Base-by-base conservation (phyloP, 1,284 basidiomycete species). In the Tranzscheliella williamsii region DNA sequence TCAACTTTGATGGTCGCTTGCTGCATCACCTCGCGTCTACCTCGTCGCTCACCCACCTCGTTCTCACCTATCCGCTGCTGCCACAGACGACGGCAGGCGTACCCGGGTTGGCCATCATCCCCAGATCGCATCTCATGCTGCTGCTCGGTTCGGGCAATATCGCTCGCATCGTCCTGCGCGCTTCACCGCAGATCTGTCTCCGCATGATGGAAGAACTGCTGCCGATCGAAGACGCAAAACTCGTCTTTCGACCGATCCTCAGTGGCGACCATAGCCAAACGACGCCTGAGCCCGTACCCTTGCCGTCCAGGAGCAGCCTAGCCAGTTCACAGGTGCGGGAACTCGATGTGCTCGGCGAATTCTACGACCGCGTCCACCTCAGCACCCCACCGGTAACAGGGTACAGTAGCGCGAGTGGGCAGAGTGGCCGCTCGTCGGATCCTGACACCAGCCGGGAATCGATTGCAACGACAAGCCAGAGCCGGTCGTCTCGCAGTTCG, bases 211-310 rank as follows among this genome's bases (percentile, higher is more conserved):
- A 63, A 24, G 54, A 63, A 35, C 24, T 63, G 9, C 22, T 30
- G 16, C 60, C 60, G 6, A 45, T 63, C 17, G 45, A 56, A 3
- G 60, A 63, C 27, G 27, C 38, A 9, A 63, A 57, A 20, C 54
- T 63, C n/a, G 37, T 63, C 36, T 54, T 63, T 17, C 60, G 60
- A 1, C 60, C 60, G 4, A 38, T 63, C 11, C 17, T n/a, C n/a
- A n/a, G n/a, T n/a, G n/a, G n/a, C n/a, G n/a, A n/a, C n/a, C n/a
- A n/a, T n/a, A n/a, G n/a, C n/a, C n/a, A n/a, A n/a, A n/a, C n/a
- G n/a, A n/a, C n/a, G n/a, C n/a, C n/a, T n/a, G n/a, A n/a, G n/a
- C n/a, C n/a, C n/a, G n/a, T n/a, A n/a, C n/a, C n/a, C n/a, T n/a
- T n/a, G n/a, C n/a, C n/a, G n/a, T n/a, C n/a, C n/a, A n/a, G n/a